Conservation (phyloP, 352 stramenopile genomes). For the Thalassiosira delicatula region DNA sequence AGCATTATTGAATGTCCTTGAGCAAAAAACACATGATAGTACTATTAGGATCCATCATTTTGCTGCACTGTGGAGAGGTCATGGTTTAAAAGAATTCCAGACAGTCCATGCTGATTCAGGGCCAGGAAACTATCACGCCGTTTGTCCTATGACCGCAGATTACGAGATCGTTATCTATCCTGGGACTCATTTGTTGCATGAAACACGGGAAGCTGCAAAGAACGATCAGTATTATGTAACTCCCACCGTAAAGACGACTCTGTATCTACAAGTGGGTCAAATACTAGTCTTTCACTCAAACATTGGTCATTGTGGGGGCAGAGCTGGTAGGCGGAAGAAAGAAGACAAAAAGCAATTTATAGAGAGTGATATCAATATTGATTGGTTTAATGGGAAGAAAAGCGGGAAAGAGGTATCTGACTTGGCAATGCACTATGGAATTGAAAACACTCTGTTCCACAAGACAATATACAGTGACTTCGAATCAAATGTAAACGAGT, state of each 20-base stretch:
- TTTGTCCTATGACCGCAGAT: not conserved
- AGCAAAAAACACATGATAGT: not conserved
- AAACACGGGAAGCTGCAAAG: not conserved
- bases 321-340: not conserved
- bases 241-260: not conserved
- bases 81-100: not conserved
- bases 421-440: not conserved
- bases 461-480: not conserved
- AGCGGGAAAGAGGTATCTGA: not conserved
- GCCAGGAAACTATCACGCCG: not conserved
- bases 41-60: not conserved
- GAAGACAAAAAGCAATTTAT: not conserved
- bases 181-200: not conserved
- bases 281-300: not conserved
- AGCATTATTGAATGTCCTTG: not conserved
- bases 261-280: not conserved
- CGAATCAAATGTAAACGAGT: not conserved
- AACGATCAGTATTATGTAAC: not conserved
- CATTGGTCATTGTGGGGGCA: not conserved
- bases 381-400: not conserved
- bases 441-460: not conserved
- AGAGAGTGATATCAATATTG: not conserved
- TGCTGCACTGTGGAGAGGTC: not conserved
- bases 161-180: not conserved
- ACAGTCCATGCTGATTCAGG: not conserved